Evolutionary conservation across 78 protist species (phyloP).

Genomic region (Trichosphaerium sp.): DNA sequence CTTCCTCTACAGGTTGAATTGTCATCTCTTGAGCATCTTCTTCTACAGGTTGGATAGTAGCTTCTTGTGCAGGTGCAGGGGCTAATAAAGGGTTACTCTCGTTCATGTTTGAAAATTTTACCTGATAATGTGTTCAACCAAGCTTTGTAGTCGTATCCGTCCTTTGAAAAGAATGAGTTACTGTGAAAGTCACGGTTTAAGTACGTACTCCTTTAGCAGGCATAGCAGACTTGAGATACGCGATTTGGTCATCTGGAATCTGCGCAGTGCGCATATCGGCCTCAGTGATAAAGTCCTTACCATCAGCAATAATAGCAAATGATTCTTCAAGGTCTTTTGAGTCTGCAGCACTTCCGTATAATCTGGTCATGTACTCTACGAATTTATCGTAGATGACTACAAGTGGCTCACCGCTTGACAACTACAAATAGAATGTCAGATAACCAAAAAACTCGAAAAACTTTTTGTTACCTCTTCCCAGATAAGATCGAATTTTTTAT

Average conservation of each 20-base stretch:
- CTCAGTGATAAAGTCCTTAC: constrained; percentile 1
- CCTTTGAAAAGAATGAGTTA: too few relatives aligned
- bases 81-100: too few relatives aligned
- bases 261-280: not conserved
- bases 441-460: not conserved
- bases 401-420: not conserved
- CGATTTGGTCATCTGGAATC: not conserved
- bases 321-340: not conserved
- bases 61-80: too few relatives aligned
- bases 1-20: too few relatives aligned
- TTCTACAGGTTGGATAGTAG: too few relatives aligned
- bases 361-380: not conserved
- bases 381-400: not conserved
- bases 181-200: too few relatives aligned
- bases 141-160: too few relatives aligned
- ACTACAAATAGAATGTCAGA: too few relatives aligned
- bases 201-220: too few relatives aligned
- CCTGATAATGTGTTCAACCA: too few relatives aligned
- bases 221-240: not conserved
- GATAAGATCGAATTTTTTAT: not conserved
- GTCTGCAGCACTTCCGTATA: not conserved
- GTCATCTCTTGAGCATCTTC: too few relatives aligned
- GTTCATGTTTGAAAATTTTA: too few relatives aligned
- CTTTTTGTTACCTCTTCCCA: not conserved
- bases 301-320: not conserved